These are phyloP conservation scores for Trichosporon sp. DNA, from an alignment of 1,284 basidiomycete genomes.

Conservation along the genomic window DNA sequence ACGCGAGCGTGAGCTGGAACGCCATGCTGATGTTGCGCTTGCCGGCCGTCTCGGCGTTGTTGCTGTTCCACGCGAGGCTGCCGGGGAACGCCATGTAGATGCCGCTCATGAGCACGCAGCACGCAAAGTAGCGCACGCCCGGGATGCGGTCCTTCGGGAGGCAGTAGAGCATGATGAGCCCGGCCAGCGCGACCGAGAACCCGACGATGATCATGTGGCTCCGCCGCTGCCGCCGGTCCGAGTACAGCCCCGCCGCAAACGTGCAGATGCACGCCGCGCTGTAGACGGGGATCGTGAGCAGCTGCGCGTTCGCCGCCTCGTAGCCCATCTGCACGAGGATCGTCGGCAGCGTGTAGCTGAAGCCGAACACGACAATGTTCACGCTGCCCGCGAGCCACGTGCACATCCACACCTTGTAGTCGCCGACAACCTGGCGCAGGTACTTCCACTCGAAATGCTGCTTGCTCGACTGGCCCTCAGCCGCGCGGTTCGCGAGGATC, in stretches of 20 bases:
- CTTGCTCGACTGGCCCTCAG: conserved; percentile 13
- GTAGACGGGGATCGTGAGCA: conserved; percentile 29
- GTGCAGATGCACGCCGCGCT: conserved; percentile 19
- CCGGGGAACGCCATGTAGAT: conserved; percentile 16
- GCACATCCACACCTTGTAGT: conserved; percentile 23
- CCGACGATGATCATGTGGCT: conserved; percentile 19
- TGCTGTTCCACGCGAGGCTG: conserved; percentile 19
- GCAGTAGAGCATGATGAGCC: conserved; percentile 23
- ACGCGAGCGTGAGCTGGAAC: conserved; percentile 21
- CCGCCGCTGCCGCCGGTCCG: conserved; percentile 21
- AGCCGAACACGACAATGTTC: conserved; percentile 21
- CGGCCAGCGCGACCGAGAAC: conserved; percentile 25
- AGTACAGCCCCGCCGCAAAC: conserved; percentile 13
- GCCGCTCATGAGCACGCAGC: conserved; percentile 10
- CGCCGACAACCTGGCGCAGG: conserved; percentile 13
- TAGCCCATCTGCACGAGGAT: conserved; percentile 29
- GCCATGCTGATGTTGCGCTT: conserved; percentile 25
- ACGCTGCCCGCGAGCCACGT: conserved; percentile 15
- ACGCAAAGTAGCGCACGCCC: conserved; percentile 24
- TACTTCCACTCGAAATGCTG: conserved; percentile 19
- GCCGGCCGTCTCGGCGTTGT: conserved; percentile 21
- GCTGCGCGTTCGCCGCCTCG: conserved; percentile 26
- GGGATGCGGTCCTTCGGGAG: conserved; percentile 22
- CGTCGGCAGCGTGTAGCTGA: conserved; percentile 25
- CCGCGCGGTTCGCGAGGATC: conserved; percentile 12